These are phyloP conservation scores for Podila verticillata DNA, from an alignment of 192 early-diverging fungal species.

Conservation along the genomic window DNA sequence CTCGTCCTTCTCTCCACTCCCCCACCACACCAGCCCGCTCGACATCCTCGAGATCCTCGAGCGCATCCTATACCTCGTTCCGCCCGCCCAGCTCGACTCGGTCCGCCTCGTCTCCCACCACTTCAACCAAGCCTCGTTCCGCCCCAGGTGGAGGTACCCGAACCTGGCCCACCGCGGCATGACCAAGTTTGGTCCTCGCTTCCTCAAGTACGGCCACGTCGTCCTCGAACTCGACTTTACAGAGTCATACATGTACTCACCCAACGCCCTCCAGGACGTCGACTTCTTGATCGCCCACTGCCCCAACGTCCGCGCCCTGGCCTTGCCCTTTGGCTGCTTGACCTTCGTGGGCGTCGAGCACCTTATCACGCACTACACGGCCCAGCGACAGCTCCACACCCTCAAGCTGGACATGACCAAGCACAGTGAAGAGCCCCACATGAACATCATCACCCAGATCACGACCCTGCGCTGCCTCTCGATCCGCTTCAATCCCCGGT, in stretches of 20 bases:
- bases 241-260: neutral
- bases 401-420: slow-evolving; percentile 10
- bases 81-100: neutral
- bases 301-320: slow-evolving; percentile 5
- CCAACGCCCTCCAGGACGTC: slow-evolving; percentile 2
- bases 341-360: slow-evolving; percentile 12
- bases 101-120: slow-evolving; percentile 11
- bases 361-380: slow-evolving; percentile 1
- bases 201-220: slow-evolving; percentile 8
- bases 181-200: neutral
- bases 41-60: slow-evolving; percentile 18
- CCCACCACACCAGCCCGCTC: neutral
- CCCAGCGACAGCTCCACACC: slow-evolving; percentile 4
- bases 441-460: slow-evolving; percentile 8
- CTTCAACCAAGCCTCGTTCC: slow-evolving; percentile 13
- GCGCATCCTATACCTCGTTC: slow-evolving; percentile 12
- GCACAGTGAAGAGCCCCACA: slow-evolving; percentile 1
- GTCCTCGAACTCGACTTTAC: slow-evolving; percentile 16
- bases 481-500: neutral
- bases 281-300: slow-evolving; percentile 1
- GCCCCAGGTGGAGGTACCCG: slow-evolving; percentile 10
- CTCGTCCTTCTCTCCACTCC: too few relatives aligned
- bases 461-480: neutral
- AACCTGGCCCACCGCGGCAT: slow-evolving; percentile 5
- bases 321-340: slow-evolving; percentile 11